Conservation (phyloP, 768 basidiomycete species). For the Steccherinum ochraceum region DNA sequence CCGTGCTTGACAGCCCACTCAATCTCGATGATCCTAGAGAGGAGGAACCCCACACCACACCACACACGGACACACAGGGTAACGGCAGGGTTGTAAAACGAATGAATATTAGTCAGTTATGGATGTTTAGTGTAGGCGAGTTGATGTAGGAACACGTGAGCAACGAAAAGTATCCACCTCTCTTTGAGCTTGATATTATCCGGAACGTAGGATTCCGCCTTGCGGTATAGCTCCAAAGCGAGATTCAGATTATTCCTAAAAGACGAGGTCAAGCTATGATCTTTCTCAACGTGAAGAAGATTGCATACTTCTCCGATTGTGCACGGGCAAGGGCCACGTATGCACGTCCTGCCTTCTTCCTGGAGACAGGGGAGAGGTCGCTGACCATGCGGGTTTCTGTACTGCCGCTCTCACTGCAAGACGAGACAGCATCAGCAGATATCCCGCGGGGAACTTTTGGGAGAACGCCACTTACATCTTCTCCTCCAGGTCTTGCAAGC, state of each 20-base stretch:
- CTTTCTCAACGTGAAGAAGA: neutral
- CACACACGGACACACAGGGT: neutral
- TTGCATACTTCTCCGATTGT: conserved; percentile 68
- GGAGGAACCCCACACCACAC: too few relatives aligned
- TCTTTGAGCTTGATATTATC: conserved; percentile 81
- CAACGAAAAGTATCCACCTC: conserved; percentile 76
- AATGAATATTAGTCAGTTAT: neutral
- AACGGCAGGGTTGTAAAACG: neutral
- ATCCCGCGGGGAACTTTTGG: too few relatives aligned
- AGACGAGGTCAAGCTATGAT: neutral
- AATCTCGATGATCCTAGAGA: conserved; percentile 69
- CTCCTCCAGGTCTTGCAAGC: conserved; percentile 64
- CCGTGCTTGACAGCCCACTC: conserved; percentile 70
- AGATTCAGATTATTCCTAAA: conserved; percentile 71
- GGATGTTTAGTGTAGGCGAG: neutral
- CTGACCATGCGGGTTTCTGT: conserved; percentile 57
- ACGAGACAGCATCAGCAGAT: neutral
- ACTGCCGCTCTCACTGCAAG: conserved; percentile 49
- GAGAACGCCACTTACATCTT: conserved; percentile 50
- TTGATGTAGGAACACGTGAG: conserved; percentile 53
- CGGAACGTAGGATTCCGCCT: conserved; percentile 79
- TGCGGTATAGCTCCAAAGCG: conserved; percentile 76
- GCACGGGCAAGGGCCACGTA: conserved; percentile 80
- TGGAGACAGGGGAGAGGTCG: conserved; percentile 63
- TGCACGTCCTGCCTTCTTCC: conserved; percentile 77